Base-by-base conservation (phyloP, 1,284 basidiomycete genomes). In the Hymenochaete sp. region DNA sequence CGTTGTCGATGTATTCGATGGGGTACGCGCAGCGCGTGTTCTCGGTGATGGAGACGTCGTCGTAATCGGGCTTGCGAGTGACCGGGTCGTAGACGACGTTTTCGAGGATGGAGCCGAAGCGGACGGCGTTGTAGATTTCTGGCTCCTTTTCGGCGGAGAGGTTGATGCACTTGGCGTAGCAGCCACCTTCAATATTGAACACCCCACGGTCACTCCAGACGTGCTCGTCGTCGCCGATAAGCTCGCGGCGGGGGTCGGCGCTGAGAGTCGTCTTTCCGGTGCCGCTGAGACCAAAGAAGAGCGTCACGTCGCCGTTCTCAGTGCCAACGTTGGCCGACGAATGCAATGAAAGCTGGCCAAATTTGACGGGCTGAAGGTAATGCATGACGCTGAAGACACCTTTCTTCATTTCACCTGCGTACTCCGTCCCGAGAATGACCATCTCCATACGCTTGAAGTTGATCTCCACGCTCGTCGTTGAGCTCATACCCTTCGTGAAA, bases 361-460 rank as follows among this genome's bases (percentile, higher is more conserved):
- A 98, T 67, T 97, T 98, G 75, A 98, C 86, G 16, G 96, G 95
- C 73, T 96, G 92, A 54, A 99, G 78, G 68, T 98, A 99, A 73
- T 99, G 96, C 96, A 99, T 99, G 60, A 99, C 93, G 44, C 89
- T 93, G 75, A 99, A 98, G 65, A 99, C 90, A 66, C 96, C 96
- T 82, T 98, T 98, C 77, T 99, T 99, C 96, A 98, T 99, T 74
- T 99, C 96, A 53, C 96, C 96, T 43, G 96, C 96, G 66, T 98
- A 98, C 66, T 98, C 95, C 47, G 96, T 98, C 52, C 96, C 95
- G 59, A 99, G 89, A 62, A 99, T 98, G 62, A 99, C 93, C 95
- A 99, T 99, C 71, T 99, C 96, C 88, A 93, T 97, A 48, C 96
- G 90, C 77, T 97, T 97, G 71, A 99, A 98, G 82, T 99, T 99